Conservation (phyloP, 257 asterid genomes). For the Henckelia pumila region DNA sequence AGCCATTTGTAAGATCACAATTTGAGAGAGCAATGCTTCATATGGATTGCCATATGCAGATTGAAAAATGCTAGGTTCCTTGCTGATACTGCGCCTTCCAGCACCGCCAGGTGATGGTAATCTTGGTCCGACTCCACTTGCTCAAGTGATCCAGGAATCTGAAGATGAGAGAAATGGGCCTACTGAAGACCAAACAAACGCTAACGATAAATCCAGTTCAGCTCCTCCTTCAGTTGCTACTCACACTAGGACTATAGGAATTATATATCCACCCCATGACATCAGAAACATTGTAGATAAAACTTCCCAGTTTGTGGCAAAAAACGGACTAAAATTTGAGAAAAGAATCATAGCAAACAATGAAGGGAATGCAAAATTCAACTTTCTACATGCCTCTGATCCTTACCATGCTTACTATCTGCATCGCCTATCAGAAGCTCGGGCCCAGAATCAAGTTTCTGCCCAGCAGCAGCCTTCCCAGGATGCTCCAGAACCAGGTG, state of each 20-base stretch:
- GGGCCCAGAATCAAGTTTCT: slow-evolving; percentile 69
- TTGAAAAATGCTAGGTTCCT: slow-evolving; percentile 55
- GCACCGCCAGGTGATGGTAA: slow-evolving; percentile 82
- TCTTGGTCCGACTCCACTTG: slow-evolving; percentile 59
- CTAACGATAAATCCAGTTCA: slow-evolving; percentile 21
- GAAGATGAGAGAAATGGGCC: no score
- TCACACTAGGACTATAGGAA: slow-evolving; percentile 80
- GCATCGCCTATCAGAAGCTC: slow-evolving; percentile 78
- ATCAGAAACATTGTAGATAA: slow-evolving; percentile 82
- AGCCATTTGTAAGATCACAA: no score
- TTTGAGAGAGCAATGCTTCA: neutral
- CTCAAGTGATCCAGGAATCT: slow-evolving; percentile 48
- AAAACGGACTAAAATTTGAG: slow-evolving; percentile 85
- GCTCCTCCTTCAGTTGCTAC: slow-evolving; percentile 69
- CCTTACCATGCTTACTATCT: slow-evolving; percentile 93
- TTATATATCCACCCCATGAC: slow-evolving; percentile 89
- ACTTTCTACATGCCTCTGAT: slow-evolving; percentile 71
- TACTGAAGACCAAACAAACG: slow-evolving; percentile 29
- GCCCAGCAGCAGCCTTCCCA: slow-evolving; percentile 34
- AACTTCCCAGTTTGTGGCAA: slow-evolving; percentile 83
- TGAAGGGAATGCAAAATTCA: slow-evolving; percentile 83
- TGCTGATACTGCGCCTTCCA: slow-evolving; percentile 75
- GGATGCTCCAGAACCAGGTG: slow-evolving; percentile 40
- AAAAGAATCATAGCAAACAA: slow-evolving; percentile 70
- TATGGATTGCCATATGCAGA: slow-evolving; percentile 28